Conservation (phyloP, 2,329 filamentous ascomycete species). For the Penicillium brasilianum region DNA sequence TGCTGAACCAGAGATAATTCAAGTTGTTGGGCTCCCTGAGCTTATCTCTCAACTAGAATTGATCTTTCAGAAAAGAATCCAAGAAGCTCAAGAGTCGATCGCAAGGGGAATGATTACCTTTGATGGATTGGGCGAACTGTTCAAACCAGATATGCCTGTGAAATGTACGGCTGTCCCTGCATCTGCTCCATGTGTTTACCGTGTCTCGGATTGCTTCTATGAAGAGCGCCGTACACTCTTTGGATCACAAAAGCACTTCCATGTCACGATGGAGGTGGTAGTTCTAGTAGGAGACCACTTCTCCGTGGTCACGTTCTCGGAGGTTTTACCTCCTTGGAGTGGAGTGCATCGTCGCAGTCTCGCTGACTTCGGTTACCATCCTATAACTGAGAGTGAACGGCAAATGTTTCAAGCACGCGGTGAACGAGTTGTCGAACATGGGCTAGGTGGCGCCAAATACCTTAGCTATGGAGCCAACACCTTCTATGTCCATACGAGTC, state of each 20-base stretch:
- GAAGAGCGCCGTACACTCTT: not conserved
- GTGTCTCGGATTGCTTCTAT: slow-evolving; percentile 6
- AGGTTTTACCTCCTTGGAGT: slow-evolving; percentile 1
- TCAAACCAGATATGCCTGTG: not conserved
- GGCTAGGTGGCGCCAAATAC: slow-evolving; percentile 3
- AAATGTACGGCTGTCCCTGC: not conserved
- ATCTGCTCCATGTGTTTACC: not conserved
- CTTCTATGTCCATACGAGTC: slow-evolving; percentile 2
- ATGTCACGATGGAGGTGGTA: slow-evolving; percentile 5
- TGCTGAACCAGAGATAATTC: not conserved
- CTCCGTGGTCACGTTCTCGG: slow-evolving; percentile 4
- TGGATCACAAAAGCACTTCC: slow-evolving; percentile 6
- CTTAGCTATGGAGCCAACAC: not conserved
- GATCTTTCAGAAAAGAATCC: not conserved
- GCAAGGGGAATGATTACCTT: not conserved
- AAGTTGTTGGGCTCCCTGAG: not conserved
- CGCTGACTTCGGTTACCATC: not conserved
- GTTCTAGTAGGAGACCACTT: slow-evolving; percentile 10
- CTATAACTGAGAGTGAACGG: not conserved
- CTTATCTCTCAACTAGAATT: not conserved
- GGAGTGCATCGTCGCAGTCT: not conserved
- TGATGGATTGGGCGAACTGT: slow-evolving; percentile 5
- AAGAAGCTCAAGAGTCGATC: not conserved
- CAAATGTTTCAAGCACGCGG: not conserved
- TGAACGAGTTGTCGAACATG: not conserved